phyloP scores from a whole-genome alignment of 2,329 filamentous ascomycete species.

The Exophiala phaeomuriformis region DNA sequence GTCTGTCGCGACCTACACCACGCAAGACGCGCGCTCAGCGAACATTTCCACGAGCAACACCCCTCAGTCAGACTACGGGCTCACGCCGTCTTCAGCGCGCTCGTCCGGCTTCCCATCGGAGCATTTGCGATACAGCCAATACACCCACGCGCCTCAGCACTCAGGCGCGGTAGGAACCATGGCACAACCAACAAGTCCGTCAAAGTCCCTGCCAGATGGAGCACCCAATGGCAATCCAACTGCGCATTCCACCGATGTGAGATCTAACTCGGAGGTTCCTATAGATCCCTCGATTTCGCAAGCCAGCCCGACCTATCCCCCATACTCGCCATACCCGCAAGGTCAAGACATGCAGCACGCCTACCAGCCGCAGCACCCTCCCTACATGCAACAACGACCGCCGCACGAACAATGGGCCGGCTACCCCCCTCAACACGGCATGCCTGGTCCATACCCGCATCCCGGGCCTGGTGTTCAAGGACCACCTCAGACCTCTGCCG shows the following conservation, averaged over 20 bases:
- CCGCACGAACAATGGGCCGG: conserved; percentile 37
- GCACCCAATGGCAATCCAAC: conserved; percentile 64
- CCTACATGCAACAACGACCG: conserved; percentile 38
- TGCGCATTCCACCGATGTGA: conserved; percentile 52
- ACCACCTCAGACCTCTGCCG: conserved; percentile 53
- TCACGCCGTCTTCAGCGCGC: conserved; percentile 67
- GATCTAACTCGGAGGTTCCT: conserved; percentile 94
- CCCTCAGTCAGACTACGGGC: conserved; percentile 80
- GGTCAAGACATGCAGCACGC: conserved; percentile 70
- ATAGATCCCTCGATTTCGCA: conserved; percentile 98
- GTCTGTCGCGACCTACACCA: conserved; percentile 84
- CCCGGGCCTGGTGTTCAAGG: conserved; percentile 53
- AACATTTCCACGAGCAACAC: conserved; percentile 72
- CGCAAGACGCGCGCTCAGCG: conserved; percentile 67
- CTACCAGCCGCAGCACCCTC: conserved; percentile 35
- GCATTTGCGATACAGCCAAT: conserved; percentile 67
- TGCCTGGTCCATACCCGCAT: conserved; percentile 44
- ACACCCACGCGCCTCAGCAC: conserved; percentile 66
- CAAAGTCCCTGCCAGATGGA: conserved; percentile 76
- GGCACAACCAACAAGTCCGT: conserved; percentile 99
- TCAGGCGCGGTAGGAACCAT: conserved; percentile 77
- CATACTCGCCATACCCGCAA: conserved; percentile 80
- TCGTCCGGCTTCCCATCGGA: conserved; percentile 73
- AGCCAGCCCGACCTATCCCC: conserved; percentile 84
- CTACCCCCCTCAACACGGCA: conserved; percentile 36